Base-by-base conservation (phyloP, 2,329 filamentous ascomycete species). In the Colletotrichum higginsianum region DNA sequence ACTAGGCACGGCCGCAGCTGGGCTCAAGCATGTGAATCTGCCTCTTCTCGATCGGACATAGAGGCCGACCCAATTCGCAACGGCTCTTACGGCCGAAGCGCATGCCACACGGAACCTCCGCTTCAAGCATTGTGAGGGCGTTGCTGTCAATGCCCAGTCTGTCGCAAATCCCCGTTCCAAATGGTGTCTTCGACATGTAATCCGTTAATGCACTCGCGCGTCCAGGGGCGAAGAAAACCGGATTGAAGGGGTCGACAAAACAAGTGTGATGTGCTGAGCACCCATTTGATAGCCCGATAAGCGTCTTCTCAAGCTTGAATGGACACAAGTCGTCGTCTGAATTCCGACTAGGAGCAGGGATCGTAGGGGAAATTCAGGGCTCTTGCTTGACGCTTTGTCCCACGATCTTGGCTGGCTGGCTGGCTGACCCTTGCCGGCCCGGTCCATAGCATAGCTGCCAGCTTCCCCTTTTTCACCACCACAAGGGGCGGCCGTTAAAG, bases 341-440 rank as follows among this genome's bases (percentile, higher is more conserved):
- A 66, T 55, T 68, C 58, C n/a, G 21, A 46, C 23, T 47, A 52
- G 69, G 47, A 30, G 53, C 61, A 61, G 70, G 70, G 66, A 49
- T 66, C 35, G 40, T 13, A 38, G 38, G 53, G 66, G 53, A 60
- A 66, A 72, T 66, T 65, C 66, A 70, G 69, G 53, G 55, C 44
- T 72, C 21, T 47, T 72, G 66, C 69, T 72, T 65, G 60, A 70
- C 66, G 69, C 66, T 72, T 70, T 65, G 66, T 68, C 69, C 60
- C 23, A 46, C 30, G 44, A n/a, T 49, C 52, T 53, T 42, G 58
- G 26, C 26, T 65, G 61, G 66, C 26, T 65, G 61, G 66, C 44
- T 61, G 58, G 44, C 57, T 23, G 44, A 47, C 60, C 60, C 58
- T 69, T 58, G 56, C 52, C 70, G 66, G 70, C 53, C 61, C 70